Conservation (phyloP, 371 early-diverging fungal species). For the Fennellomyces sp. region DNA sequence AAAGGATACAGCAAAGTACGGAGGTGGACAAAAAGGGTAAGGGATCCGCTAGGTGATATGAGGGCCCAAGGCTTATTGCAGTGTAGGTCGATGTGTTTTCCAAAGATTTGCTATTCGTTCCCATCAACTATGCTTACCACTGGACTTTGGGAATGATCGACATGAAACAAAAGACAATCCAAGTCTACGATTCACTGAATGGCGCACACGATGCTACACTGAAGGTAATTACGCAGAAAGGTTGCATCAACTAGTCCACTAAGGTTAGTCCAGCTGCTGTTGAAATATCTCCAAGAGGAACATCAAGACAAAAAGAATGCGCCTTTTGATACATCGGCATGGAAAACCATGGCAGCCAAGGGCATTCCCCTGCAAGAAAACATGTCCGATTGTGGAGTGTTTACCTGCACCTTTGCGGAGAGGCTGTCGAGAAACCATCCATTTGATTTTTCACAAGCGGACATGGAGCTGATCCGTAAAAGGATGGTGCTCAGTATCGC, state of each 20-base stretch:
- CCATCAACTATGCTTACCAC: slow-evolving; percentile 88
- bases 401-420: slow-evolving; percentile 91
- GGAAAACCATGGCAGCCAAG: slow-evolving; percentile 71
- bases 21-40: slow-evolving; percentile 84
- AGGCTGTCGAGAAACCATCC: slow-evolving; percentile 54
- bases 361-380: slow-evolving; percentile 87
- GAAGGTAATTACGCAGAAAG: slow-evolving; percentile 20
- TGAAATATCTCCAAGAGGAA: slow-evolving; percentile 75
- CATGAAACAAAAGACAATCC: slow-evolving; percentile 67
- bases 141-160: slow-evolving; percentile 89
- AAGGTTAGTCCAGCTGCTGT: slow-evolving; percentile 46
- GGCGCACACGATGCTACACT: slow-evolving; percentile 61
- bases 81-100: slow-evolving; percentile 75
- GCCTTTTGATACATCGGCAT: slow-evolving; percentile 64
- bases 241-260: neutral
- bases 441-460: slow-evolving; percentile 76
- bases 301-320: slow-evolving; percentile 70
- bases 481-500: slow-evolving; percentile 80
- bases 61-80: too few relatives aligned
- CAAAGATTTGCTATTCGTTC: slow-evolving; percentile 81
- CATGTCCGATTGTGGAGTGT: slow-evolving; percentile 98
- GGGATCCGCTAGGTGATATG: too few relatives aligned
- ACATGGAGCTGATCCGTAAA: slow-evolving; percentile 74
- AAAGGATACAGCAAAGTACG: slow-evolving; percentile 76
- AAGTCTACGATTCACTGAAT: slow-evolving; percentile 88